These are phyloP conservation scores for Trametes cinnabarina DNA, from an alignment of 768 basidiomycete genomes.

Conservation along the genomic window DNA sequence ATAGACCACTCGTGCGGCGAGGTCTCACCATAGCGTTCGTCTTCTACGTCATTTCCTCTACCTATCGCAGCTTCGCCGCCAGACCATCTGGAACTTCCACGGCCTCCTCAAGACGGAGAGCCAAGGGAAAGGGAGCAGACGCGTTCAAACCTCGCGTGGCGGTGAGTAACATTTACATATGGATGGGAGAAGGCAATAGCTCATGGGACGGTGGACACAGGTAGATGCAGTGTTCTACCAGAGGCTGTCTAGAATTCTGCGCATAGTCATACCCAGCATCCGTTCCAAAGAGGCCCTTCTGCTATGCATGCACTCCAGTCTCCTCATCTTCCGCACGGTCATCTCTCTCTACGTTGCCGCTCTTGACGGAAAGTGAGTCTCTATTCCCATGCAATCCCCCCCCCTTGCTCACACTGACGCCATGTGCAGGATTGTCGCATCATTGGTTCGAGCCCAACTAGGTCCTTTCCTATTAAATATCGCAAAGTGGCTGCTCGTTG, in stretches of 20 bases:
- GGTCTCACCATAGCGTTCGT: slow-evolving; percentile 68
- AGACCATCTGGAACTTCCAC: slow-evolving; percentile 23
- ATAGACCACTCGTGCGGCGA: slow-evolving; percentile 74
- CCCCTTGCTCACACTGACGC: background rate
- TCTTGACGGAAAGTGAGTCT: slow-evolving; percentile 79
- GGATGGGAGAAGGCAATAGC: background rate
- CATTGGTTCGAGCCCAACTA: slow-evolving; percentile 84
- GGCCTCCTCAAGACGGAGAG: slow-evolving; percentile 32
- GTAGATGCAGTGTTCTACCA: slow-evolving; percentile 92
- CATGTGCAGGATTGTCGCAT: slow-evolving; percentile 79
- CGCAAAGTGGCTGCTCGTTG: slow-evolving; percentile 84
- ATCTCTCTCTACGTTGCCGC: slow-evolving; percentile 93
- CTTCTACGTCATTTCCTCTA: slow-evolving; percentile 63
- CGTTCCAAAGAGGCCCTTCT: slow-evolving; percentile 86
- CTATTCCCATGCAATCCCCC: background rate
- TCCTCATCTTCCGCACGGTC: slow-evolving; percentile 86
- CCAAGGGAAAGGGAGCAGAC: slow-evolving; percentile 37
- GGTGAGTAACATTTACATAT: slow-evolving; percentile 34
- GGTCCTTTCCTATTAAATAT: slow-evolving; percentile 81
- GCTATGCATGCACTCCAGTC: slow-evolving; percentile 82
- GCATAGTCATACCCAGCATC: slow-evolving; percentile 85
- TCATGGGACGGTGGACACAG: slow-evolving; percentile 34
- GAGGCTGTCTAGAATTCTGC: slow-evolving; percentile 70
- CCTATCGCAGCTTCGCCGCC: slow-evolving; percentile 56
- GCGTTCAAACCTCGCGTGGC: slow-evolving; percentile 62